phyloP scores from a whole-genome alignment of 2,329 filamentous ascomycete species.

The Sphaerostilbella broomeana region DNA sequence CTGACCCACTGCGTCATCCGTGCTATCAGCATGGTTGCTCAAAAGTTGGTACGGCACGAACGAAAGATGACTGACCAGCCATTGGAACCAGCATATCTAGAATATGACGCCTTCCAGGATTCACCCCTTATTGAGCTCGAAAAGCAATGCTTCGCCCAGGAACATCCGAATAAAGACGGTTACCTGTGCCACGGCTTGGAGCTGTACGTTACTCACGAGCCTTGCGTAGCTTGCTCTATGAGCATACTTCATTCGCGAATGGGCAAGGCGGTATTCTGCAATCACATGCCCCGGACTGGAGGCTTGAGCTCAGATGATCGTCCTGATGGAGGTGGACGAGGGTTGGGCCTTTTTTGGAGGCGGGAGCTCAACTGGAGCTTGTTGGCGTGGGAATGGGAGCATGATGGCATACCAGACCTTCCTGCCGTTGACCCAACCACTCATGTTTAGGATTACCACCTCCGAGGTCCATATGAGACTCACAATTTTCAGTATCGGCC shows the following conservation, averaged over 20 bases:
- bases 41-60: conserved; percentile 54
- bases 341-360: conserved; percentile 64
- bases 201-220: conserved; percentile 91
- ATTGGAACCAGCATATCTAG: conserved; percentile 35
- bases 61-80: conserved; percentile 33
- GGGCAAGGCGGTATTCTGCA: conserved; percentile 73
- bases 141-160: conserved; percentile 52
- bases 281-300: conserved; percentile 73
- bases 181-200: conserved; percentile 94
- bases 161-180: conserved; percentile 64
- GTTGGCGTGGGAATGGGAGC: conserved; percentile 70
- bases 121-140: conserved; percentile 63
- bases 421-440: conserved; percentile 40
- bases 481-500: conserved; percentile 16
- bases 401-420: conserved; percentile 33
- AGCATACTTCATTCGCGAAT: conserved; percentile 91
- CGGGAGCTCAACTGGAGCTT: conserved; percentile 82
- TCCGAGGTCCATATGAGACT: conserved; percentile 32
- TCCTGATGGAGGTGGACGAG: conserved; percentile 48
- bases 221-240: conserved; percentile 96
- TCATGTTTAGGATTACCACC: conserved; percentile 44
- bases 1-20: conserved; percentile 74
- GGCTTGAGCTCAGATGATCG: conserved; percentile 74
- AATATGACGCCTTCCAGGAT: conserved; percentile 61
- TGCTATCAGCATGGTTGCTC: conserved; percentile 76